Conservation (phyloP, 2,329 filamentous ascomycete genomes). For the Diaporthe vexans region DNA sequence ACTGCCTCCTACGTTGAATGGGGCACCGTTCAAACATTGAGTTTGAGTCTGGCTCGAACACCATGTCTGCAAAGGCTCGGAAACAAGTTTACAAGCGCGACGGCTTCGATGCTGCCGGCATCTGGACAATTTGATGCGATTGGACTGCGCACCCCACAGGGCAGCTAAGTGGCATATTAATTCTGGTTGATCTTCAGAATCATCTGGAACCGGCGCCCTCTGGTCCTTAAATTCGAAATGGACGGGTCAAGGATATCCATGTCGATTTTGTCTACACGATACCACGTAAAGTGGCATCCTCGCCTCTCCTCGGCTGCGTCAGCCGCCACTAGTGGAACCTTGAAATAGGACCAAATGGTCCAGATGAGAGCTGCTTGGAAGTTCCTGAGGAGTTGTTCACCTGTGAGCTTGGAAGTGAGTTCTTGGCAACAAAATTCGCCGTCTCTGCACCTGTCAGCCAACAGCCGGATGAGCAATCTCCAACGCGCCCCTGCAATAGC, state of each 20-base stretch:
- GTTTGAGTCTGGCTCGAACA: not conserved
- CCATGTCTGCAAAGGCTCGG: not conserved
- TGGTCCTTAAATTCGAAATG: not conserved
- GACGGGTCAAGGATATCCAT: constrained; percentile 9
- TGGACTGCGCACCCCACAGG: not conserved
- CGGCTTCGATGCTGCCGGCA: not conserved
- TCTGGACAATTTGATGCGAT: not conserved
- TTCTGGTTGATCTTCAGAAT: not conserved
- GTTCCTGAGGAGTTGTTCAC: not conserved
- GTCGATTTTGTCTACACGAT: not conserved
- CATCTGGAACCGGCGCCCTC: not conserved
- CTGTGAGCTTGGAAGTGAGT: not conserved
- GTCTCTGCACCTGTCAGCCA: no score
- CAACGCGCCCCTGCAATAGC: not conserved
- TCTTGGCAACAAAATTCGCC: not conserved
- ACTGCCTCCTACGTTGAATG: not conserved
- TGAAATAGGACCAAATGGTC: not conserved
- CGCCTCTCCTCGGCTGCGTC: constrained; percentile 2
- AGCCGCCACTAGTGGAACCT: constrained; percentile 24
- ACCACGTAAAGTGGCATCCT: not conserved
- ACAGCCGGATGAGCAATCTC: not conserved
- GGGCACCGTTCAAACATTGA: not conserved
- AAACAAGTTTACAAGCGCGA: not conserved
- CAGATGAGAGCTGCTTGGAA: not conserved
- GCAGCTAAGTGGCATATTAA: not conserved